phyloP scores from a whole-genome alignment of 2,329 filamentous ascomycete species.

The Phialemonium atrogriseum region DNA sequence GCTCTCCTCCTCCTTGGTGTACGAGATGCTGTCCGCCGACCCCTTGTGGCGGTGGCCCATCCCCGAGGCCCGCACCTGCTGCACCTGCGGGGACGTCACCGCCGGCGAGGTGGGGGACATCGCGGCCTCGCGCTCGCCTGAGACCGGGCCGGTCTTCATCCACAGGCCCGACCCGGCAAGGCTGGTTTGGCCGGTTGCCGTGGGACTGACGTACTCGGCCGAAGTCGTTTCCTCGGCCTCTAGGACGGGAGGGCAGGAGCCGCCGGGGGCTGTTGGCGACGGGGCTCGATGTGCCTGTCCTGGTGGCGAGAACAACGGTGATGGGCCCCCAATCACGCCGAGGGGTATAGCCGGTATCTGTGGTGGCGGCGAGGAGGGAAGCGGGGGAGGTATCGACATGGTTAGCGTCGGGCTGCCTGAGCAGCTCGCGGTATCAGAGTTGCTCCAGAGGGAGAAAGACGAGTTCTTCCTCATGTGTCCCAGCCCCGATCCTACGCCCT shows the following conservation, averaged over 20 bases:
- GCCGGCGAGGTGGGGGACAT: conserved; percentile 6
- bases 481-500: conserved; percentile 6
- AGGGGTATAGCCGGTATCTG: no score
- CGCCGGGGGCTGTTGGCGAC: conserved; percentile 3
- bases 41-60: conserved; percentile 43
- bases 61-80: conserved; percentile 19
- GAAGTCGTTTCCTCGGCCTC: background rate
- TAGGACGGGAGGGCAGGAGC: conserved; percentile 9
- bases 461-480: conserved; percentile 40
- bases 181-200: no score
- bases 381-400: conserved; percentile 24
- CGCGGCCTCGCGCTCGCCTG: no score
- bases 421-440: conserved; percentile 37
- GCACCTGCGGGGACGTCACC: conserved; percentile 9
- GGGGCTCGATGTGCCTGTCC: background rate
- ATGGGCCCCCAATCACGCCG: no score
- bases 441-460: conserved; percentile 36
- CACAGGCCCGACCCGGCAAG: background rate
- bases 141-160: no score
- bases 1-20: conserved; percentile 56
- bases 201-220: no score
- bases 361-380: conserved; percentile 17
- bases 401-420: conserved; percentile 44
- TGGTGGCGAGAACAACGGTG: background rate
- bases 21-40: conserved; percentile 62